phyloP scores from a whole-genome alignment of 2,329 filamentous ascomycete genomes.

The Phialophora macrospora region DNA sequence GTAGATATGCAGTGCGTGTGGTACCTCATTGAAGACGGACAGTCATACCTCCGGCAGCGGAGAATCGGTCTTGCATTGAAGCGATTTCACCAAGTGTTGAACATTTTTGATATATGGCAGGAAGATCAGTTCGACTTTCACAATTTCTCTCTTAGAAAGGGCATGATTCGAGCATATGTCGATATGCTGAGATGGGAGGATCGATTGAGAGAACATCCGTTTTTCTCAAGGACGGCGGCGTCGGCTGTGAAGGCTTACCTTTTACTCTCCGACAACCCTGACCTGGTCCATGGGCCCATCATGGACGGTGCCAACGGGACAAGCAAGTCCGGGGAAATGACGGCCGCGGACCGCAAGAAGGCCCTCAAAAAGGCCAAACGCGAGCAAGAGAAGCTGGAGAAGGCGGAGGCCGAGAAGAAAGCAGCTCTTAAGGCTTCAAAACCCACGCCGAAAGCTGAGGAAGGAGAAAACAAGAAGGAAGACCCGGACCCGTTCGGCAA shows the following conservation, averaged over 20 bases:
- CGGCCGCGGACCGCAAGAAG: constrained; percentile 76
- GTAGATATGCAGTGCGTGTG: constrained; percentile 99
- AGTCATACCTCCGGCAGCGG: constrained; percentile 80
- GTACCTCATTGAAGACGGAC: constrained; percentile 94
- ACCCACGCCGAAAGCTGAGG: constrained; percentile 61
- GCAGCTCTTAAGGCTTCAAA: constrained; percentile 79
- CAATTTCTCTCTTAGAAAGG: constrained; percentile 94
- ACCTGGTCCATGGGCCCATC: constrained; percentile 63
- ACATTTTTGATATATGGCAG: constrained; percentile 96
- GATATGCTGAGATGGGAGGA: constrained; percentile 99
- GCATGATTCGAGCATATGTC: constrained; percentile 90
- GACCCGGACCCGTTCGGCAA: constrained; percentile 86
- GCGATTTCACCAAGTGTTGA: constrained; percentile 83
- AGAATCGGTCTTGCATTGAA: constrained; percentile 88
- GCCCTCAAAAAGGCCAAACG: constrained; percentile 88
- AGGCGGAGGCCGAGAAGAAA: constrained; percentile 79
- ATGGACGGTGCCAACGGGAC: constrained; percentile 61
- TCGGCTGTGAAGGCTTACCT: constrained; percentile 82
- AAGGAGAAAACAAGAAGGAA: constrained; percentile 75
- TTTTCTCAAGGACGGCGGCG: constrained; percentile 83
- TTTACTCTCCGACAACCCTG: constrained; percentile 74
- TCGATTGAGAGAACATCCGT: constrained; percentile 85
- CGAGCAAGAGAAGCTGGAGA: constrained; percentile 73
- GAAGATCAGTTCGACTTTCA: constrained; percentile 99
- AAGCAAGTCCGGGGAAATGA: constrained; percentile 57